Evolutionary conservation across 176 grass and related monocot genomes (phyloP), one percentile per base, ranked within the genome.

Genomic region (Paspalum vaginatum): DNA sequence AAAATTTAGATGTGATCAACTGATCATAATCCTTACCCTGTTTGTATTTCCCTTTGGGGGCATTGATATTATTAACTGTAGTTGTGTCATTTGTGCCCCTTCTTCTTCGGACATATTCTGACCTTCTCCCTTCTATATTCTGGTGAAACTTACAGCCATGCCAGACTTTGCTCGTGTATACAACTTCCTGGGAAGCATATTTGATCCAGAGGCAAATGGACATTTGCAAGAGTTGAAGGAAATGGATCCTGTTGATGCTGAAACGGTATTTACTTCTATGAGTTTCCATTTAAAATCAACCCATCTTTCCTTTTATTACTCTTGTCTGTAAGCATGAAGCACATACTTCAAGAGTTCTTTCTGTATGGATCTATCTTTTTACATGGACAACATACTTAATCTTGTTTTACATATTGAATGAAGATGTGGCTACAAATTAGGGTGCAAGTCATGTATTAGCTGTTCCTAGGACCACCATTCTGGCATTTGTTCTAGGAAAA

Each of bases 181-280:
- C 84, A 78, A 60, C 77, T 98, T 98, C 71, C 90, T 98, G 44
- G 96, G 92, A 24, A 93, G 90, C 38, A 42, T 95, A 72, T 98
- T 98, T 91, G 96, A 98, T 61, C 96, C 92, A 43, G 88, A 80
- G 17, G 84, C 84, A 64, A 95, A 49, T 58, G 92, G 86, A 0
- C 96, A 98, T 79, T 79, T 95, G 79, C 56, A 95, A 69, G 82
- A 77, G 42, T 76, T 98, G 80, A 89, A 75, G 66, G 88, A 93
- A 76, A 95, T 98, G 96, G 81, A 98, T 88, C 92, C 88, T 43
- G 88, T 98, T 72, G 88, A 98, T 77, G 67, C 85, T 89, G 92
- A 98, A 92, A 95, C 88, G 68, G 92, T 98, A 89, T 59, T 82
- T 63, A 38, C 81, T 87, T 77, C 43, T 68, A 44, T 72, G 26